Percentiles rank a stretch among this genome's conserved stretches.
Conservation (phyloP, 2,329 filamentous ascomycete genomes). For the Neurospora sp. region DNA sequence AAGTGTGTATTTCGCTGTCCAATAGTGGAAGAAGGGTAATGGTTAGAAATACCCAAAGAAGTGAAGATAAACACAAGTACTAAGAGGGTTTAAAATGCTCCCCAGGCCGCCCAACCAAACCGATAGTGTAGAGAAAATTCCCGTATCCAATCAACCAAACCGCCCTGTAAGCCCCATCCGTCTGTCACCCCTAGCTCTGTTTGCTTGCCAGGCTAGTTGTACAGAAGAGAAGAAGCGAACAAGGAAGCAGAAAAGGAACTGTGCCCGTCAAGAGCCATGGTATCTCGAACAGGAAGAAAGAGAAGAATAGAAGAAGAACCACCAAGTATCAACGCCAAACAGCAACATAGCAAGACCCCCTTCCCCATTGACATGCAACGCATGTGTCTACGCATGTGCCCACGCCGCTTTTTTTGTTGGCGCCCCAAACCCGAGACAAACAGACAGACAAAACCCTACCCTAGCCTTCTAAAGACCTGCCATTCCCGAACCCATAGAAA, state of each 20-base stretch:
- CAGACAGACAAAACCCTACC: not conserved
- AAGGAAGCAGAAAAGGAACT: conserved; percentile 4
- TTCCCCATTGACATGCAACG: not conserved
- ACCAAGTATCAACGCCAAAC: conserved; percentile 13
- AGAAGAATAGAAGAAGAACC: not conserved
- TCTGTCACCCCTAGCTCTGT: not conserved
- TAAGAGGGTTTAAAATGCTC: not conserved
- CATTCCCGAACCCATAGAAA: not conserved
- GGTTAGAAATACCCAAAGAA: not conserved
- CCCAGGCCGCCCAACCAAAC: not conserved
- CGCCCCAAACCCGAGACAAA: not conserved
- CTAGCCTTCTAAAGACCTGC: not conserved
- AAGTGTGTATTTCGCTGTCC: not conserved
- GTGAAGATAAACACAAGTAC: not conserved
- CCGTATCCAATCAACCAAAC: not conserved
- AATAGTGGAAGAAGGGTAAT: not conserved
- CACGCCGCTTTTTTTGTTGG: not conserved
- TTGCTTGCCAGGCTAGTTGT: not conserved
- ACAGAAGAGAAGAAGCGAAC: not conserved
- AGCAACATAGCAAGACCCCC: conserved; percentile 6
- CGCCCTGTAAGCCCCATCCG: not conserved
- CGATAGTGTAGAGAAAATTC: not conserved
- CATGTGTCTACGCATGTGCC: not conserved
- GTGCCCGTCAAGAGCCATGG: conserved; percentile 14
- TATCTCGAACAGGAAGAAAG: conserved; percentile 16